These are phyloP conservation scores for Cercospora janseana DNA, from an alignment of 2,329 filamentous ascomycete genomes.

Conservation along the genomic window DNA sequence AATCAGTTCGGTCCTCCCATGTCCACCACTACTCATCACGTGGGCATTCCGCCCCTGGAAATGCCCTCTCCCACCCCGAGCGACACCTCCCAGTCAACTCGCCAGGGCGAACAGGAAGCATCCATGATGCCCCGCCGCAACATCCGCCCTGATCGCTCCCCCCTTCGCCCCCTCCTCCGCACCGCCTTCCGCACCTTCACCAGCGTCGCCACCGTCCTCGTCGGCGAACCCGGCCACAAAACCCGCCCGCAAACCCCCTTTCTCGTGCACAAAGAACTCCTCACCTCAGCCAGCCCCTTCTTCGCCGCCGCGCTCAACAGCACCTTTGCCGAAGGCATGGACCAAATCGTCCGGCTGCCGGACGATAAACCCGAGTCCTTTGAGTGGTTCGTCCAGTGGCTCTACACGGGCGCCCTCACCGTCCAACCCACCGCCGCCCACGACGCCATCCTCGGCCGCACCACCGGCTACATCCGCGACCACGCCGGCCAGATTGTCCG, in stretches of 20 bases:
- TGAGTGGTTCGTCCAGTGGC: conserved; percentile 53
- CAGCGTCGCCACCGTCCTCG: conserved; percentile 41
- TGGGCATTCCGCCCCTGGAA: conserved; percentile 31
- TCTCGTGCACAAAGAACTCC: conserved; percentile 49
- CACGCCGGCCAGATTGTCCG: conserved; percentile 14
- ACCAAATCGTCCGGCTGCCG: conserved; percentile 45
- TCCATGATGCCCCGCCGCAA: conserved; percentile 16
- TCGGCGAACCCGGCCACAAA: conserved; percentile 39
- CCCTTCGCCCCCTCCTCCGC: conserved; percentile 39
- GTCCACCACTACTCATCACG: conserved; percentile 24
- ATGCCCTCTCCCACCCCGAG: conserved; percentile 31
- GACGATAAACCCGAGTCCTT: conserved; percentile 48
- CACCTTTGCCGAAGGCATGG: conserved; percentile 47
- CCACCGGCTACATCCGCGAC: conserved; percentile 7
- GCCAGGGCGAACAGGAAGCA: conserved; percentile 23
- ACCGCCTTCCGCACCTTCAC: conserved; percentile 42
- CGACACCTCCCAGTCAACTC: conserved; percentile 28
- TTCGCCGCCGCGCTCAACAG: conserved; percentile 52
- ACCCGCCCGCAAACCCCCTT: conserved; percentile 40
- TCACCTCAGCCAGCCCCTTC: conserved; percentile 50
- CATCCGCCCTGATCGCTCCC: conserved; percentile 24
- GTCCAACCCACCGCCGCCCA: conserved; percentile 21
- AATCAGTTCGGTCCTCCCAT: conserved; percentile 22
- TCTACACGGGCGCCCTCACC: conserved; percentile 47
- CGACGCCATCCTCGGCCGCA: conserved; percentile 4